Evolutionary conservation across 345 rosid species (phyloP).

Genomic region (Camelina laxa): DNA sequence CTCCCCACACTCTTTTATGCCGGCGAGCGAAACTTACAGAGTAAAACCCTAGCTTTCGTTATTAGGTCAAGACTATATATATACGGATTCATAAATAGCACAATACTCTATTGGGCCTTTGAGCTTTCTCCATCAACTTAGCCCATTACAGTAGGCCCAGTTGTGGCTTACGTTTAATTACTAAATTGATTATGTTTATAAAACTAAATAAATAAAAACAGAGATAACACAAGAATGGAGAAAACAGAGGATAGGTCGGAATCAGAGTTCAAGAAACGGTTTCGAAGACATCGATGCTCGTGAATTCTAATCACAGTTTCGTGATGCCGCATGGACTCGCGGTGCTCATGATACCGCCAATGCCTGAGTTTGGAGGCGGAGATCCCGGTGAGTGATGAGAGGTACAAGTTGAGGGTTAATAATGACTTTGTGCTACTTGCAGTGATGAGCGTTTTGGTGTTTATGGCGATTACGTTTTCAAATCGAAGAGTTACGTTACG

Average conservation of each 20-base stretch:
- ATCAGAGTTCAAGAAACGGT: slow-evolving; percentile 59
- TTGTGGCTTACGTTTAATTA: background rate
- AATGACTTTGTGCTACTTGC: slow-evolving; percentile 48
- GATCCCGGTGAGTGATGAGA: slow-evolving; percentile 59
- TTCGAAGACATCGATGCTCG: slow-evolving; percentile 72
- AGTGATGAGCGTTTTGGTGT: slow-evolving; percentile 73
- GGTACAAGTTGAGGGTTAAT: slow-evolving; percentile 57
- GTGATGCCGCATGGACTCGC: slow-evolving; percentile 68
- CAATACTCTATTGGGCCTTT: slow-evolving; percentile 1
- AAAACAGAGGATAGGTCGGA: background rate
- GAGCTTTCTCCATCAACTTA: background rate
- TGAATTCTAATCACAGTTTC: slow-evolving; percentile 65
- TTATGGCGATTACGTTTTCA: slow-evolving; percentile 69
- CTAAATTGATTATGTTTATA: background rate
- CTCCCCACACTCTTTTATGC: slow-evolving; percentile 24
- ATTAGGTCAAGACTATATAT: slow-evolving; percentile 17
- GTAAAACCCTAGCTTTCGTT: slow-evolving; percentile 29
- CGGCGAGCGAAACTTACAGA: slow-evolving; percentile 36
- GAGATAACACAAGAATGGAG: background rate
- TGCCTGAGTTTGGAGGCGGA: slow-evolving; percentile 39
- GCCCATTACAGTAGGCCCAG: slow-evolving; percentile 17
- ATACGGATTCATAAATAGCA: background rate
- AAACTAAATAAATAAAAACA: background rate
- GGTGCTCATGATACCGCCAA: slow-evolving; percentile 53
- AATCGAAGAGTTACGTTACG: slow-evolving; percentile 71